Conservation (phyloP, 805 yeast species). For the Candida manassasensis region DNA sequence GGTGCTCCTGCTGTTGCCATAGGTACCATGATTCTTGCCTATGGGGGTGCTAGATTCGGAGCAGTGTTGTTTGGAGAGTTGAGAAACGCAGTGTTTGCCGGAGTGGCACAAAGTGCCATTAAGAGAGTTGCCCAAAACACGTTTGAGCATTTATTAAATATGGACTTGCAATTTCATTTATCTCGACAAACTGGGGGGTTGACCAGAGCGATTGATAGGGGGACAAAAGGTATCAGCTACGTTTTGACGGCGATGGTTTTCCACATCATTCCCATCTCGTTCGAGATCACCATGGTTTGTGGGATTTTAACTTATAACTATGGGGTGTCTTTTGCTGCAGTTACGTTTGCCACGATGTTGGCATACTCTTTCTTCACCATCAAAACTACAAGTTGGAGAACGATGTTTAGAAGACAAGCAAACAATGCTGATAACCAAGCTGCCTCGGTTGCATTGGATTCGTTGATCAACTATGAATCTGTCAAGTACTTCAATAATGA, state of each 20-base stretch:
- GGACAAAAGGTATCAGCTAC: conserved; percentile 94
- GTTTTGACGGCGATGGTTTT: conserved; percentile 96
- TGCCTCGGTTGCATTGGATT: conserved; percentile 92
- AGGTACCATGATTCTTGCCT: conserved; percentile 66
- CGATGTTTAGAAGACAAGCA: conserved; percentile 79
- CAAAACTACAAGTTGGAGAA: conserved; percentile 93
- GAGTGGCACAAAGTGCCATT: conserved; percentile 92
- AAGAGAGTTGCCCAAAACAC: conserved; percentile 85
- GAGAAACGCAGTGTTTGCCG: conserved; percentile 91
- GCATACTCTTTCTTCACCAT: conserved; percentile 85
- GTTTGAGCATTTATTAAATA: conserved; percentile 71
- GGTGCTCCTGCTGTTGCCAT: conserved; percentile 67
- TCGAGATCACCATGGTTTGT: conserved; percentile 89
- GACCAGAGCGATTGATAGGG: conserved; percentile 94
- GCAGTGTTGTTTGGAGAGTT: conserved; percentile 92
- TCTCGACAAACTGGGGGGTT: conserved; percentile 93
- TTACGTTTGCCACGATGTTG: conserved; percentile 84
- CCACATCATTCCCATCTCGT: conserved; percentile 87
- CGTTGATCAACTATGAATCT: conserved; percentile 88
- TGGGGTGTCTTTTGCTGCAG: conserved; percentile 83
- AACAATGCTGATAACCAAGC: conserved; percentile 93
- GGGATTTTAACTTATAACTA: conserved; percentile 91
- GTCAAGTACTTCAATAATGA: conserved; percentile 95
- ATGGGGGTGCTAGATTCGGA: conserved; percentile 92
- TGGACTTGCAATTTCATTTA: conserved; percentile 87